These are phyloP conservation scores for Thielaviopsis musarum DNA, from an alignment of 2,329 filamentous ascomycete genomes.

Conservation along the genomic window DNA sequence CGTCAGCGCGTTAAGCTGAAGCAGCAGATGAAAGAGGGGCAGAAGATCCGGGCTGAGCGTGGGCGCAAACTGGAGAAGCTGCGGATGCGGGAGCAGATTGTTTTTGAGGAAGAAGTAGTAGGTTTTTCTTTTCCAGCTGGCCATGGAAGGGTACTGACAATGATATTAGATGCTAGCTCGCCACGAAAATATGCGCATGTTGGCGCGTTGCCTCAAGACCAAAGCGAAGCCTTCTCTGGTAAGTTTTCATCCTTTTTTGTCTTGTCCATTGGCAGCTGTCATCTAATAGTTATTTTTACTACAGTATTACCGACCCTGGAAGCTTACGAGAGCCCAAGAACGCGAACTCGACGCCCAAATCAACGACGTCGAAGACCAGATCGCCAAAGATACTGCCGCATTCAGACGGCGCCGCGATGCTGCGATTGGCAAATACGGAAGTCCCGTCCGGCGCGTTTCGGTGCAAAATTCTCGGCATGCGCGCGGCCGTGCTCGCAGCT, in stretches of 20 bases:
- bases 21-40: constrained; percentile 54
- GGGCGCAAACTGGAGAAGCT: constrained; percentile 42
- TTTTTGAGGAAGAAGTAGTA: constrained; percentile 63
- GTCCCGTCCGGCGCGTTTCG: background rate
- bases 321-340: constrained; percentile 52
- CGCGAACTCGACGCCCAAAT: constrained; percentile 55
- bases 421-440: constrained; percentile 18
- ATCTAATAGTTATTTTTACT: background rate
- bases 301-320: constrained; percentile 78
- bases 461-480: background rate
- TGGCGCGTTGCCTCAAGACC: constrained; percentile 59
- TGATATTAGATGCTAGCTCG: constrained; percentile 49
- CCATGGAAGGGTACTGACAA: constrained; percentile 15
- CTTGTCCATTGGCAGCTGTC: no score
- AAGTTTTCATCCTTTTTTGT: constrained; percentile 21
- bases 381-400: constrained; percentile 47
- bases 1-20: constrained; percentile 62
- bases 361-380: constrained; percentile 41
- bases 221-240: constrained; percentile 57
- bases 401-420: constrained; percentile 36
- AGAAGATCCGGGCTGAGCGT: constrained; percentile 48
- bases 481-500: background rate
- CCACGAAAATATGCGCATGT: constrained; percentile 54
- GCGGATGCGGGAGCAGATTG: constrained; percentile 52
- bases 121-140: constrained; percentile 19